phyloP scores from a whole-genome alignment of 2,329 filamentous ascomycete genomes.

The Aspergillus melleus region DNA sequence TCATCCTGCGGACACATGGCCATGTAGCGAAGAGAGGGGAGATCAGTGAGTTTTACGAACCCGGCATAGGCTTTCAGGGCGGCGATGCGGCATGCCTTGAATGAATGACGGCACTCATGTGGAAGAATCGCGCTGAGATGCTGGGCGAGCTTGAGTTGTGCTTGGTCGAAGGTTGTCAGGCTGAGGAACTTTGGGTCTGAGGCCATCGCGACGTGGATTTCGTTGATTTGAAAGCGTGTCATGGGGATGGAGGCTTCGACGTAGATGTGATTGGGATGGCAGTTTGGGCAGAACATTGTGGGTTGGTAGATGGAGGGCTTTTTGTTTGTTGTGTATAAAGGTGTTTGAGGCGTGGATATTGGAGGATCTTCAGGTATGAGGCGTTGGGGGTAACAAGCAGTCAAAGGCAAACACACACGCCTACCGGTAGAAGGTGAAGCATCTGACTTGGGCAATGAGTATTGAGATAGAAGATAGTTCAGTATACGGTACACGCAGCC shows the following conservation, averaged over 20 bases:
- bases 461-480: too few relatives aligned
- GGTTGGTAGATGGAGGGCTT: not conserved
- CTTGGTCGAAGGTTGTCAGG: conserved; percentile 9
- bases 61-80: conserved; percentile 16
- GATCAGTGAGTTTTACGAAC: conserved; percentile 18
- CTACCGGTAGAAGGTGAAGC: too few relatives aligned
- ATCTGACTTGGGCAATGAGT: too few relatives aligned
- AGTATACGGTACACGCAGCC: too few relatives aligned
- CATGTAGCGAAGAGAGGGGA: conserved; percentile 22
- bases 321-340: not conserved
- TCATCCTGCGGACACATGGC: conserved; percentile 24
- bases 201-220: not conserved
- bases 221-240: not conserved
- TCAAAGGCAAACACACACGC: too few relatives aligned
- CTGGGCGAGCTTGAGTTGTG: conserved; percentile 15
- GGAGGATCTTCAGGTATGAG: too few relatives aligned
- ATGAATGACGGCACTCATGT: conserved; percentile 5
- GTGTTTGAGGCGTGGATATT: too few relatives aligned
- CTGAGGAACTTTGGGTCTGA: not conserved
- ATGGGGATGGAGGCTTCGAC: too few relatives aligned
- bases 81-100: conserved; percentile 14
- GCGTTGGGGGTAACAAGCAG: too few relatives aligned
- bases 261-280: not conserved
- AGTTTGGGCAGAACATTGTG: not conserved
- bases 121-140: conserved; percentile 14